Conservation (phyloP, 1,139 yeast species). For the Yamadazyma pseudoaaseri region DNA sequence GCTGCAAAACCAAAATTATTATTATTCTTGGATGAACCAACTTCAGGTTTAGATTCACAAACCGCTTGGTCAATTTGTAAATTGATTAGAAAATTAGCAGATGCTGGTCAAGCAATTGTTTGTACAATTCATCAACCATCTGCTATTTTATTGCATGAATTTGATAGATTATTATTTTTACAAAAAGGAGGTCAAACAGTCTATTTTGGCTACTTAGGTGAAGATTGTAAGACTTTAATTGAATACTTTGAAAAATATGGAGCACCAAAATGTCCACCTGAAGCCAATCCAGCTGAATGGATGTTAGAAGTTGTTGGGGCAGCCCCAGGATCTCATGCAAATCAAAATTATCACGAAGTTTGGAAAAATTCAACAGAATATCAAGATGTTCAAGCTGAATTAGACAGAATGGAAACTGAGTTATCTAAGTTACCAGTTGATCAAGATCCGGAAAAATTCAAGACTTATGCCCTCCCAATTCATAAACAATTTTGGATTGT, state of each 20-base stretch:
- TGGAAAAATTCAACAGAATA: constrained; percentile 65
- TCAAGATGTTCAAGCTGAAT: constrained; percentile 38
- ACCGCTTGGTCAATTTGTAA: constrained; percentile 88
- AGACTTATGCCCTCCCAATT: constrained; percentile 45
- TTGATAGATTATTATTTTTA: constrained; percentile 71
- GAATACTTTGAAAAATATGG: constrained; percentile 70
- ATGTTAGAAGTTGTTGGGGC: constrained; percentile 80
- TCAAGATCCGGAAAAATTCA: constrained; percentile 29
- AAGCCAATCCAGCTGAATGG: constrained; percentile 83
- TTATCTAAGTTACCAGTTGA: constrained; percentile 37
- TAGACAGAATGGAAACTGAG: constrained; percentile 45
- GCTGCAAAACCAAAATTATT: constrained; percentile 84
- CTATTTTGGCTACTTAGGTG: constrained; percentile 78
- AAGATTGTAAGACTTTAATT: constrained; percentile 59
- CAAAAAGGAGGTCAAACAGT: constrained; percentile 78
- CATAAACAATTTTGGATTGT: constrained; percentile 52
- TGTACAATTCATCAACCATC: constrained; percentile 90
- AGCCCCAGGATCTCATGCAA: constrained; percentile 72
- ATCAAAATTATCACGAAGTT: constrained; percentile 61
- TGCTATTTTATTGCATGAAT: constrained; percentile 70
- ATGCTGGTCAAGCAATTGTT: constrained; percentile 79
- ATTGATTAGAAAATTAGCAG: constrained; percentile 73
- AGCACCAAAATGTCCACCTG: constrained; percentile 62
- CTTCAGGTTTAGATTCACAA: constrained; percentile 90
- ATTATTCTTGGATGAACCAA: constrained; percentile 86